phyloP scores from a whole-genome alignment of 495 filamentous ascomycete genomes.

The Hyaloscypha hepaticicola region DNA sequence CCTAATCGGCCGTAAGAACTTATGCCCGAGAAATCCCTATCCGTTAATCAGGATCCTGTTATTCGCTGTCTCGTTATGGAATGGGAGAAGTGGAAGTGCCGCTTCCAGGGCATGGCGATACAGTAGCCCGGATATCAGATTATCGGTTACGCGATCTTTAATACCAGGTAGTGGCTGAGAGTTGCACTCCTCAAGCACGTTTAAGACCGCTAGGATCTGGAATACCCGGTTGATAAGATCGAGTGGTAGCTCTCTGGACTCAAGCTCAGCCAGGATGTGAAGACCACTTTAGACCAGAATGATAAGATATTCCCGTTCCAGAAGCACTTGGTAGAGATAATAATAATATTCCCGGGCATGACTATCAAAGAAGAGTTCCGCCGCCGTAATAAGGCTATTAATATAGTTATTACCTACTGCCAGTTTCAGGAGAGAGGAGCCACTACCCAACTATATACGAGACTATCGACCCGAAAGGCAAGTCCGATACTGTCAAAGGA shows the following conservation, averaged over 20 bases:
- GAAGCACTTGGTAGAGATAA: conserved; percentile 35
- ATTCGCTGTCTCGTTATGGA: conserved; percentile 29
- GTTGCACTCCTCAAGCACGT: conserved; percentile 33
- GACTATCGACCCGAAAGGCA: conserved; percentile 25
- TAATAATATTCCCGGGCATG: conserved; percentile 34
- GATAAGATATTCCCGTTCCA: conserved; percentile 29
- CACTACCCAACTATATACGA: conserved; percentile 30
- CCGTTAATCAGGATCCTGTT: conserved; percentile 32
- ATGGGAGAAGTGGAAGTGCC: conserved; percentile 27
- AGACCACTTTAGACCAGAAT: conserved; percentile 20
- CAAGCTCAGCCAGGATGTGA: conserved; percentile 30
- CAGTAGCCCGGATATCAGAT: conserved; percentile 34
- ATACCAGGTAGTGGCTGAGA: conserved; percentile 30
- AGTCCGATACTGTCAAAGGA: conserved; percentile 23
- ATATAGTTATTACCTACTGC: conserved; percentile 37
- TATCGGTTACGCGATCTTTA: conserved; percentile 32
- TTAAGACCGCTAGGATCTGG: conserved; percentile 31
- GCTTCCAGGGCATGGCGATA: conserved; percentile 27
- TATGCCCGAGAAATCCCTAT: conserved; percentile 31
- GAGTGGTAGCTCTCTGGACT: conserved; percentile 32
- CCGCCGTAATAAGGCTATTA: conserved; percentile 35
- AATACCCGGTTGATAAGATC: conserved; percentile 37
- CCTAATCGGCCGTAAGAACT: conserved; percentile 35
- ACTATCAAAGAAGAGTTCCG: conserved; percentile 38
- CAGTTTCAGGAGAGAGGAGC: conserved; percentile 36